phyloP scores from a whole-genome alignment of 129 eudicot genomes.

The Escallonia rubra region DNA sequence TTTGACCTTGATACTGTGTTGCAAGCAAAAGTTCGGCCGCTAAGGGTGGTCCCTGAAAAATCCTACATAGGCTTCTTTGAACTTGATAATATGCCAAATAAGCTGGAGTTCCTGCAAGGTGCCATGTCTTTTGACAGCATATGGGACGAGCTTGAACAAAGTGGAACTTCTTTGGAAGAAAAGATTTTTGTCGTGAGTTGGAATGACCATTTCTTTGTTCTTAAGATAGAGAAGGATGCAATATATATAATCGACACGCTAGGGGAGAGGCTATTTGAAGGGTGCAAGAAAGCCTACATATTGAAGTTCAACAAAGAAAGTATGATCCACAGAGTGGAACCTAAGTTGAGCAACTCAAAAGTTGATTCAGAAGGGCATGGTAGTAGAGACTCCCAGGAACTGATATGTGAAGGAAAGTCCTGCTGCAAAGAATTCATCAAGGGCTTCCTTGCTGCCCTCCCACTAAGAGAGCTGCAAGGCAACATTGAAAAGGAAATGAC shows the following conservation, averaged over 20 bases:
- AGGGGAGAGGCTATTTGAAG: conserved; percentile 59
- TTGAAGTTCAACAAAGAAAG: conserved; percentile 44
- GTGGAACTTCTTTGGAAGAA: conserved; percentile 21
- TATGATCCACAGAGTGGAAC: conserved; percentile 23
- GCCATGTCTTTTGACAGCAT: conserved; percentile 54
- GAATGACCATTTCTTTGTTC: conserved; percentile 60
- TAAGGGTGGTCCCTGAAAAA: conserved; percentile 41
- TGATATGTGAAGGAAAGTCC: conserved; percentile 30
- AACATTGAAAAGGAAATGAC: conserved; percentile 34
- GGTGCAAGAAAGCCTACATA: conserved; percentile 53
- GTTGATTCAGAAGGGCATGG: conserved; percentile 18
- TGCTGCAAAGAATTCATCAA: conserved; percentile 57
- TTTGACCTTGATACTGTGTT: conserved; percentile 59
- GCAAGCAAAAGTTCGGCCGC: conserved; percentile 41
- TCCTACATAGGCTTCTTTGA: conserved; percentile 54
- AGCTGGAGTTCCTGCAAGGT: conserved; percentile 41
- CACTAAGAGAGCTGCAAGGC: conserved; percentile 42
- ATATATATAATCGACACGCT: conserved; percentile 47
- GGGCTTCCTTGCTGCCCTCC: conserved; percentile 59
- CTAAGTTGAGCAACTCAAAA: conserved; percentile 19
- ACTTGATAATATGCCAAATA: conserved; percentile 30
- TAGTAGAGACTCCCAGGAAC: conserved; percentile 9
- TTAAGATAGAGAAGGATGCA: conserved; percentile 32
- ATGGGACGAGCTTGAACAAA: conserved; percentile 45
- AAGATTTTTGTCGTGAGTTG: conserved; percentile 49